Conservation (phyloP, 2,329 filamentous ascomycete species). For the Ophiocordyceps robertsii region DNA sequence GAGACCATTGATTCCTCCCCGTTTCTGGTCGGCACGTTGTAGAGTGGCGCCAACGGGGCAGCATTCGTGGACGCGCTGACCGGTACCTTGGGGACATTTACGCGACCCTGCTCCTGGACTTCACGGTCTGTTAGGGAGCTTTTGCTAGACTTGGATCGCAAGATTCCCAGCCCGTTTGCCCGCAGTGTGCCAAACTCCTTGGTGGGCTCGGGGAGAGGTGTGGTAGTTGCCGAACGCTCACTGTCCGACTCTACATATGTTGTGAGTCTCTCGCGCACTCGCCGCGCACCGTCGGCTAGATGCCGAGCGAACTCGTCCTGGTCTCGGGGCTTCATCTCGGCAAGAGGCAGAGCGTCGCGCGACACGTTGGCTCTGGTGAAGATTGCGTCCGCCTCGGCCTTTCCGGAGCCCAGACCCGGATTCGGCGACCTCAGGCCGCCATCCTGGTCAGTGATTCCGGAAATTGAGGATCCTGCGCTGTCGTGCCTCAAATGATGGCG, state of each 20-base stretch:
- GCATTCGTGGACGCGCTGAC: constrained; percentile 35
- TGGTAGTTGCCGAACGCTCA: constrained; percentile 16
- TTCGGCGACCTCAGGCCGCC: background rate
- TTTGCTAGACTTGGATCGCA: constrained; percentile 53
- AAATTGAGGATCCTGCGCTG: constrained; percentile 73
- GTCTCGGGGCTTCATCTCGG: constrained; percentile 21
- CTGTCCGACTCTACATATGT: constrained; percentile 53
- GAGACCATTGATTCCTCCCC: background rate
- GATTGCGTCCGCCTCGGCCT: background rate
- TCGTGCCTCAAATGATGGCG: constrained; percentile 70
- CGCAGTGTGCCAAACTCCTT: constrained; percentile 19
- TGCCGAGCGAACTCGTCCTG: constrained; percentile 61
- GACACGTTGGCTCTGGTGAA: background rate
- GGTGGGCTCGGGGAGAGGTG: constrained; percentile 21
- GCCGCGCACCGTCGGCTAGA: constrained; percentile 54
- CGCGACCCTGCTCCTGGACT: constrained; percentile 22
- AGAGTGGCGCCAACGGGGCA: constrained; percentile 24
- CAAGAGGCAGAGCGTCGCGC: background rate
- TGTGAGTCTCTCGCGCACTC: constrained; percentile 60
- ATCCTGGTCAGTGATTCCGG: constrained; percentile 32
- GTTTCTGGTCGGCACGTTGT: constrained; percentile 15
- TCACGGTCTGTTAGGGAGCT: constrained; percentile 45
- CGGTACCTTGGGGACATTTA: constrained; percentile 49
- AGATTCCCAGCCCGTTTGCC: constrained; percentile 47
- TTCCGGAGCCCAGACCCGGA: background rate